Evolutionary conservation across 2,329 filamentous ascomycete species (phyloP).

Genomic region (Metarhizium rileyi): DNA sequence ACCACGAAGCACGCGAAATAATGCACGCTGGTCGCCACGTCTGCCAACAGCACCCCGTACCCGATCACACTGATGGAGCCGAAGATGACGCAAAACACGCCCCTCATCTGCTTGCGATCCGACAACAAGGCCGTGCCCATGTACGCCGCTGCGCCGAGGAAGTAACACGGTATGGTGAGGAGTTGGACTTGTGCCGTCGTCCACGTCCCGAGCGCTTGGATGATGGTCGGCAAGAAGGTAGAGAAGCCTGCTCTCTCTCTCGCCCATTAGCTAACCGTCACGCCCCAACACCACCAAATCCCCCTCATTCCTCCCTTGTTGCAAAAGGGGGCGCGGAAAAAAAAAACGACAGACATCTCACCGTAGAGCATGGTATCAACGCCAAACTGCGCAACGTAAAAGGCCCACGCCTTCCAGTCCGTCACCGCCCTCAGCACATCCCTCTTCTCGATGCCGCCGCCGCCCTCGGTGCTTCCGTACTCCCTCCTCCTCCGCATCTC

Average conservation of each 20-base stretch:
- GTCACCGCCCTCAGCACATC: conserved; percentile 58
- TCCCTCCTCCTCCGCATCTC: conserved; percentile 24
- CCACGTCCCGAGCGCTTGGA: conserved; percentile 56
- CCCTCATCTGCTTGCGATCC: conserved; percentile 57
- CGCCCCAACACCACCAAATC: background rate
- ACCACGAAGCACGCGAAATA: conserved; percentile 73
- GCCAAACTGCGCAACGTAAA: conserved; percentile 61
- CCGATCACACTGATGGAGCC: conserved; percentile 55
- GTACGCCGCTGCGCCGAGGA: conserved; percentile 60
- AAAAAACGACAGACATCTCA: conserved; percentile 9
- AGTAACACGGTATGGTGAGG: conserved; percentile 71
- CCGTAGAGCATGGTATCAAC: conserved; percentile 67
- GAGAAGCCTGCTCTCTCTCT: conserved; percentile 58
- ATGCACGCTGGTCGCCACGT: conserved; percentile 50
- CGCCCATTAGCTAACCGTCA: conserved; percentile 1
- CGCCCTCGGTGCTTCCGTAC: conserved; percentile 38
- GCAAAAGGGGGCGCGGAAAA: background rate
- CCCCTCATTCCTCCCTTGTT: too few species aligned
- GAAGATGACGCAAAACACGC: conserved; percentile 53
- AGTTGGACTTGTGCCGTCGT: conserved; percentile 58
- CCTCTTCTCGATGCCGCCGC: conserved; percentile 37
- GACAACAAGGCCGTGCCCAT: conserved; percentile 56
- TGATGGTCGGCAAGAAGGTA: conserved; percentile 72
- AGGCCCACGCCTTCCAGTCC: conserved; percentile 70
- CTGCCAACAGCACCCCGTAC: conserved; percentile 57